These are phyloP conservation scores for Xylariaceae sp. DNA, from an alignment of 2,329 filamentous ascomycete species.

Conservation along the genomic window DNA sequence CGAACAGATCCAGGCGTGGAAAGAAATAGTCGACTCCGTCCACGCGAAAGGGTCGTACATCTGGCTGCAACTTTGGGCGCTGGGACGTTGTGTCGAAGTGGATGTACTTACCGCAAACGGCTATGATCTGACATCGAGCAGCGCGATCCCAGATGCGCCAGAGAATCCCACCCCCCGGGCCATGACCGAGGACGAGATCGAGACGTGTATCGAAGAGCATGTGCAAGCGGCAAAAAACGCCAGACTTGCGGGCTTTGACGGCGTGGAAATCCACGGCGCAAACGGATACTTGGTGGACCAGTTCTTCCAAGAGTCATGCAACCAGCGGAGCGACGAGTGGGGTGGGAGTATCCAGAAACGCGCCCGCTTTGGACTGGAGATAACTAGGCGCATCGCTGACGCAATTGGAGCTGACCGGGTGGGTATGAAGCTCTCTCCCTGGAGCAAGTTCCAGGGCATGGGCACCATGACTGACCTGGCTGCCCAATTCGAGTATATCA, in stretches of 20 bases:
- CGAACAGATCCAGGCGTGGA: conserved; percentile 52
- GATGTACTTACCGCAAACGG: conserved; percentile 16
- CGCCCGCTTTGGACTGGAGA: conserved; percentile 44
- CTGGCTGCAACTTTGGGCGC: conserved; percentile 53
- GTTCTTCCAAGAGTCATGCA: conserved; percentile 39
- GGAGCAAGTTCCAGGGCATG: conserved; percentile 58
- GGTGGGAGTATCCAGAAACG: conserved; percentile 24
- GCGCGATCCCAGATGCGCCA: conserved; percentile 28
- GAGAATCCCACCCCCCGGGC: conserved; percentile 44
- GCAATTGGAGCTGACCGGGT: conserved; percentile 47
- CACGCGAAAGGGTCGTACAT: conserved; percentile 55
- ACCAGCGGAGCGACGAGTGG: conserved; percentile 23
- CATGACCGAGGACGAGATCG: conserved; percentile 62
- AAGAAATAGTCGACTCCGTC: conserved; percentile 50
- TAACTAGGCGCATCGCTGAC: conserved; percentile 37
- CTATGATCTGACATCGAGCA: conserved; percentile 27
- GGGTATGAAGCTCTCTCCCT: conserved; percentile 56
- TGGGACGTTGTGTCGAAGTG: conserved; percentile 46
- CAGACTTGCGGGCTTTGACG: conserved; percentile 59
- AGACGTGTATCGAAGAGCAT: conserved; percentile 56
- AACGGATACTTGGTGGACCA: conserved; percentile 55
- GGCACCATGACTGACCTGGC: conserved; percentile 52
- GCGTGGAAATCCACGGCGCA: conserved; percentile 43
- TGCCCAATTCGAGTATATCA: conserved; percentile 57
- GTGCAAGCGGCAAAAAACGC: conserved; percentile 49